Conservation (phyloP, 352 stramenopile species). For the Chrysophaeum taylorii region DNA sequence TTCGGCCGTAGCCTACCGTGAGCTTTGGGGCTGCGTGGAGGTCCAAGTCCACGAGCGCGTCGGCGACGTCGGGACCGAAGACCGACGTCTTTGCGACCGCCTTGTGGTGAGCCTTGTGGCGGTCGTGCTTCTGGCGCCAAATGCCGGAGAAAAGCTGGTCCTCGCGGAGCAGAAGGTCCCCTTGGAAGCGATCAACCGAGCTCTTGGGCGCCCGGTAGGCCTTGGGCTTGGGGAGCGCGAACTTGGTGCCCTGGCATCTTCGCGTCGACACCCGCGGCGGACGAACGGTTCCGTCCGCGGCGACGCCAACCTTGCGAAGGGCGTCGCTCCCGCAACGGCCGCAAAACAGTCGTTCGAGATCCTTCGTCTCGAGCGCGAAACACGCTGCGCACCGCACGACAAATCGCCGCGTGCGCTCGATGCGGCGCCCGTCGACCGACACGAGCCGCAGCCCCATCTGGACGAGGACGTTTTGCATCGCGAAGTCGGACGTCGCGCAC, state of each 20-base stretch:
- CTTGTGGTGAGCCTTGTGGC: slow-evolving; percentile 27
- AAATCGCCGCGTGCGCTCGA: slow-evolving; percentile 72
- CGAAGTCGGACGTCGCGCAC: slow-evolving; percentile 74
- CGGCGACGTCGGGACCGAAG: slow-evolving; percentile 84
- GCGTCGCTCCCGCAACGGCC: slow-evolving; percentile 86
- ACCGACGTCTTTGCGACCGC: slow-evolving; percentile 37
- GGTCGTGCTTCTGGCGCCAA: slow-evolving; percentile 84
- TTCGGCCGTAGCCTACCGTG: slow-evolving; percentile 79
- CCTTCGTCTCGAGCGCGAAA: slow-evolving; percentile 76
- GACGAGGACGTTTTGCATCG: slow-evolving; percentile 78
- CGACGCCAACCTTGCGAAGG: slow-evolving; percentile 85
- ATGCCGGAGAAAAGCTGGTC: slow-evolving; percentile 91
- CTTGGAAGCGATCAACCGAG: slow-evolving; percentile 58
- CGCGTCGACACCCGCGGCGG: too few relatives aligned
- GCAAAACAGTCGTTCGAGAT: slow-evolving; percentile 89
- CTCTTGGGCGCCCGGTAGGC: slow-evolving; percentile 58
- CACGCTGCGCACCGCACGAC: slow-evolving; percentile 92
- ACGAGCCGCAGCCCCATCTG: slow-evolving; percentile 69
- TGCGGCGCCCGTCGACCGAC: slow-evolving; percentile 53
- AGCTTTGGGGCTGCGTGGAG: slow-evolving; percentile 61
- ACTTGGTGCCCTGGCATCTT: slow-evolving; percentile 71
- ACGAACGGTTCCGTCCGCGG: slow-evolving; percentile 50
- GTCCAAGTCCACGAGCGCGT: slow-evolving; percentile 71
- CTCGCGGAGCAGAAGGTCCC: slow-evolving; percentile 89
- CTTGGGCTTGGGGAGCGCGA: slow-evolving; percentile 83